These are phyloP conservation scores for Acanthamoeba sp. DNA, from an alignment of 208 protist species.

Conservation along the genomic window DNA sequence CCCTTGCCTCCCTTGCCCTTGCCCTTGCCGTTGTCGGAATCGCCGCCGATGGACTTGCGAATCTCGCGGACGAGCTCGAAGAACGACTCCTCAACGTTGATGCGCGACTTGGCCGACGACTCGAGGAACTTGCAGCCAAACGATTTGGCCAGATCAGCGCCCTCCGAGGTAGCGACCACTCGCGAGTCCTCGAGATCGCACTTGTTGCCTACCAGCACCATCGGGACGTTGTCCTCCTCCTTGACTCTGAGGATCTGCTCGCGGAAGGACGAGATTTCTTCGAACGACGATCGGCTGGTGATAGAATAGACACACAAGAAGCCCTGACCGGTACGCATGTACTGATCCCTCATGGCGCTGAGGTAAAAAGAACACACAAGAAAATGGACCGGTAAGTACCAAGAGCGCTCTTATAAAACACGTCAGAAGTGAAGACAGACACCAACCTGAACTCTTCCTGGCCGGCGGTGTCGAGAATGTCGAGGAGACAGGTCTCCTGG, in stretches of 20 bases:
- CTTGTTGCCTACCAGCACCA: conserved; percentile 89
- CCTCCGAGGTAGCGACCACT: conserved; percentile 72
- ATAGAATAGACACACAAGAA: conserved; percentile 85
- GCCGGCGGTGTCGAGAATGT: conserved; percentile 89
- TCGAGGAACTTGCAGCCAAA: conserved; percentile 81
- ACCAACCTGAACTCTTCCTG: conserved; percentile 86
- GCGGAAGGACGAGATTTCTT: conserved; percentile 76
- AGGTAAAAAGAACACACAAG: too few species aligned
- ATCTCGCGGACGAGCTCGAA: conserved; percentile 79
- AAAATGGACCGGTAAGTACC: neutral
- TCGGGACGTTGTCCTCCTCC: conserved; percentile 83
- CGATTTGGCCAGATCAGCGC: conserved; percentile 73
- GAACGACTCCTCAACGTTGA: conserved; percentile 82
- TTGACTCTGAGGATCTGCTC: conserved; percentile 86
- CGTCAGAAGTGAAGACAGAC: neutral
- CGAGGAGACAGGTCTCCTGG: conserved; percentile 84
- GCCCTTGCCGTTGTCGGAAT: neutral
- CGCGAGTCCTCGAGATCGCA: conserved; percentile 81
- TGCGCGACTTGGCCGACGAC: conserved; percentile 79
- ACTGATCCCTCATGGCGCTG: conserved; percentile 70
- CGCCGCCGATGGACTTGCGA: conserved; percentile 60
- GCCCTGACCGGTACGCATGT: conserved; percentile 78
- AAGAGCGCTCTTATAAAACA: neutral
- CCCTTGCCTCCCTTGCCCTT: conserved; percentile 44
- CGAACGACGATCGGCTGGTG: conserved; percentile 78